A percentile compares a stretch with the other conserved stretches of the same genome.
Conservation (phyloP, 306 rosid genomes). For the Casuarina cunninghamiana region DNA sequence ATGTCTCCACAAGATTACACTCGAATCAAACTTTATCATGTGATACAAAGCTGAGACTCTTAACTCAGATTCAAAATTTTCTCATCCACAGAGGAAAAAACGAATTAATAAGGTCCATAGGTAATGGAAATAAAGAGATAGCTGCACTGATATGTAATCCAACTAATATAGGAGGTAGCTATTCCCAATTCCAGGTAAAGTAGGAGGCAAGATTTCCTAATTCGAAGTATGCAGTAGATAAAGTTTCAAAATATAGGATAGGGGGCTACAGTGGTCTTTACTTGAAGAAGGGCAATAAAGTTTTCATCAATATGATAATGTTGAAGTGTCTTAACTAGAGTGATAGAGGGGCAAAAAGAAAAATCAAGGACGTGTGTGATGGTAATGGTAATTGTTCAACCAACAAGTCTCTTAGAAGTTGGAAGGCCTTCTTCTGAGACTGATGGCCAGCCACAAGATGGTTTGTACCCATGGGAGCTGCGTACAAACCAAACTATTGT, state of each 20-base stretch:
- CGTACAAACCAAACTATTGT: too few species aligned
- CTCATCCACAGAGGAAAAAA: background rate
- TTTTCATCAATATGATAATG: background rate
- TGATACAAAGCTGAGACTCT: background rate
- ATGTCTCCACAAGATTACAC: background rate
- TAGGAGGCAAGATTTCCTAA: background rate
- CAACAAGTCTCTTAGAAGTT: background rate
- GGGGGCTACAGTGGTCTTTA: background rate
- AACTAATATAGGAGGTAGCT: background rate
- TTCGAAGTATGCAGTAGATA: background rate
- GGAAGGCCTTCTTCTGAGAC: background rate
- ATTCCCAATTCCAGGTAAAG: background rate
- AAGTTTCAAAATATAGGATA: background rate
- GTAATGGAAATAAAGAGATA: conserved; percentile 1
- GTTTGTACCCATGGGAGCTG: too few species aligned
- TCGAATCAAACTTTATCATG: conserved; percentile 2
- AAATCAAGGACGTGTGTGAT: background rate
- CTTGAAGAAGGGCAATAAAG: background rate
- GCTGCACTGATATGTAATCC: background rate
- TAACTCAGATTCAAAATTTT: background rate
- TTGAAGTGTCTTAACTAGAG: background rate
- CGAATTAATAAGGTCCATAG: background rate
- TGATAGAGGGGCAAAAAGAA: background rate
- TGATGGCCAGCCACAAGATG: background rate
- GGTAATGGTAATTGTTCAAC: background rate